These are phyloP conservation scores for Solanum pennellii DNA, from an alignment of 257 asterid genomes.

Conservation along the genomic window DNA sequence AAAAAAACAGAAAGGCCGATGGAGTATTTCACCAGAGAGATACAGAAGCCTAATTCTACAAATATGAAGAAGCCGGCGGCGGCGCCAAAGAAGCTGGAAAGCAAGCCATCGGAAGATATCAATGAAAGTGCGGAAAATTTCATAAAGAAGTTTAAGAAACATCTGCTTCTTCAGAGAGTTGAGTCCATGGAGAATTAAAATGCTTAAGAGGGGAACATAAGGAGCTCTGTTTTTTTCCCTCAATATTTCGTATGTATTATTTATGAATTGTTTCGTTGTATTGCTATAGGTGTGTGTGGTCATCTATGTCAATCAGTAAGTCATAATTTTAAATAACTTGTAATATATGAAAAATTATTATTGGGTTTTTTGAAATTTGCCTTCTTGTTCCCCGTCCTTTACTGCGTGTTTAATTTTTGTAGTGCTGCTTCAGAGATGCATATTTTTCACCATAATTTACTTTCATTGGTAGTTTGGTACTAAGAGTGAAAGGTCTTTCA, in stretches of 20 bases:
- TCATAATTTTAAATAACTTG: neutral
- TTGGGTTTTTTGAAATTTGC: neutral
- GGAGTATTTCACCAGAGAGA: neutral
- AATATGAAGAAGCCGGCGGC: neutral
- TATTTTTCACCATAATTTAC: neutral
- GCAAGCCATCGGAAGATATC: constrained; percentile 36
- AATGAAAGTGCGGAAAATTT: constrained; percentile 66
- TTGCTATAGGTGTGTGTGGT: neutral
- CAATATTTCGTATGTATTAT: neutral
- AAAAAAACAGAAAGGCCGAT: neutral
- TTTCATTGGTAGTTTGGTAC: neutral
- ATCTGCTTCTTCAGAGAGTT: constrained; percentile 56
- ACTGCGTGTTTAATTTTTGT: neutral
- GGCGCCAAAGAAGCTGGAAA: constrained; percentile 21
- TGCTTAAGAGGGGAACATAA: constrained; percentile 59
- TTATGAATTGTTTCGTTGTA: neutral
- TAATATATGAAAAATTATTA: neutral
- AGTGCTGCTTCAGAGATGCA: neutral
- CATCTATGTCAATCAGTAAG: neutral
- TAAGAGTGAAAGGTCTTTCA: neutral
- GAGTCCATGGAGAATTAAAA: constrained; percentile 72
- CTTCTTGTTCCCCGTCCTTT: neutral
- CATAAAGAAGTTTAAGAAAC: constrained; percentile 55
- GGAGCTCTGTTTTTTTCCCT: neutral
- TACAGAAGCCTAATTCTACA: neutral